Conservation (phyloP, 495 filamentous ascomycete genomes). For the Darksidea phi region DNA sequence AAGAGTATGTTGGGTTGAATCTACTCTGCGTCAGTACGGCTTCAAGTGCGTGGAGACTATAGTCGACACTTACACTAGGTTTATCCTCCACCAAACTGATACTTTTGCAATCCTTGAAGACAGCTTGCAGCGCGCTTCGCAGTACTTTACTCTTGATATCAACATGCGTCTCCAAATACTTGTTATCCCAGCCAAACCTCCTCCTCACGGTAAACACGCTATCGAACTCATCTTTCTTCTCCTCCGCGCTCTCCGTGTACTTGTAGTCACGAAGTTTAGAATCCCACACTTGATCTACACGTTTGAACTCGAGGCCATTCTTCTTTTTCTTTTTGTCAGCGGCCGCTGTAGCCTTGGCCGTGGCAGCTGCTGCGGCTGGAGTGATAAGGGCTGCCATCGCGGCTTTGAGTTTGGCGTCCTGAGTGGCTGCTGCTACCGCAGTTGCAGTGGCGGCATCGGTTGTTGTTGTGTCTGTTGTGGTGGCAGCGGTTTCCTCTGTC, state of each 20-base stretch:
- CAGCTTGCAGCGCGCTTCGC: conserved; percentile 66
- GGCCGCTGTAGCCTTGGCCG: not conserved
- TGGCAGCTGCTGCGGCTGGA: not conserved
- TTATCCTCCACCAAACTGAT: conserved; percentile 79
- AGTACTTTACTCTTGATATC: conserved; percentile 85
- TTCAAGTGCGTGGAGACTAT: too few relatives aligned
- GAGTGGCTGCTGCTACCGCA: not conserved
- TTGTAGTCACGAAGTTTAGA: conserved; percentile 74
- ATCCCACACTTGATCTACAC: conserved; percentile 70
- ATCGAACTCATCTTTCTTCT: conserved; percentile 74
- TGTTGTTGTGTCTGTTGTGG: not conserved
- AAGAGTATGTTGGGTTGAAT: conserved; percentile 85
- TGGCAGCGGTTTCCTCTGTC: not conserved
- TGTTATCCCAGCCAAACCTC: conserved; percentile 85
- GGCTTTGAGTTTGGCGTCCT: not conserved
- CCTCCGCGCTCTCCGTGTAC: conserved; percentile 74
- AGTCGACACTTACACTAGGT: conserved; percentile 49
- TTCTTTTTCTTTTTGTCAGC: conserved; percentile 31
- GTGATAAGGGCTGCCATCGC: conserved; percentile 7
- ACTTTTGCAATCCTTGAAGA: conserved; percentile 80
- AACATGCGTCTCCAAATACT: conserved; percentile 72
- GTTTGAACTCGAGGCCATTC: conserved; percentile 72
- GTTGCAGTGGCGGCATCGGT: not conserved
- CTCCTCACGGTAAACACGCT: conserved; percentile 85
- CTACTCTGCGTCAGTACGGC: conserved; percentile 9